Evolutionary conservation across 2,329 filamentous ascomycete genomes (phyloP).

Genomic region (Trichoderma sp.): DNA sequence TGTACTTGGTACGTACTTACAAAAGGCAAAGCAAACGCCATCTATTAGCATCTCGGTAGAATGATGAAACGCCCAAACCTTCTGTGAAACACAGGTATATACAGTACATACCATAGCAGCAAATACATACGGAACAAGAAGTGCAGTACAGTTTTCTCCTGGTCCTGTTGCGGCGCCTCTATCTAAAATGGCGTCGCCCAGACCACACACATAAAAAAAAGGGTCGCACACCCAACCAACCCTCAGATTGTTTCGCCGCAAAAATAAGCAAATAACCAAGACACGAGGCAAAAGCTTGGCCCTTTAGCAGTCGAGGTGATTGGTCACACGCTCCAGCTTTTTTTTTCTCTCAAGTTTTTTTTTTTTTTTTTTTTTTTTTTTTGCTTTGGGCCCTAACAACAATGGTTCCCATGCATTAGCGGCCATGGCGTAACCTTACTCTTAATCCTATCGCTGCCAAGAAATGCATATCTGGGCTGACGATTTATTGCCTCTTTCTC

Average conservation of each 20-base stretch:
- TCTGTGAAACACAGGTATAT: too few species aligned
- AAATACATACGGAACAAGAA: neutral
- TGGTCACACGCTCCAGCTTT: neutral
- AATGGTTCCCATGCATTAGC: conserved; percentile 3
- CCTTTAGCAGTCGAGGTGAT: neutral
- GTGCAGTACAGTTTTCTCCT: neutral
- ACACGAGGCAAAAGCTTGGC: neutral
- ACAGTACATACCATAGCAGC: neutral
- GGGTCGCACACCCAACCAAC: neutral
- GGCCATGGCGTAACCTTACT: conserved; percentile 16
- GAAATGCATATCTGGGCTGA: conserved; percentile 9
- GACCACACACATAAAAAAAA: neutral
- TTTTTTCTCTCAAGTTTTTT: neutral
- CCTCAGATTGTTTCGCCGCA: neutral
- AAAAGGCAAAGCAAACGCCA: too few species aligned
- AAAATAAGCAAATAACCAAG: neutral
- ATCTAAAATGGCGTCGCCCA: neutral
- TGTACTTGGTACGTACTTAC: too few species aligned
- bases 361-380: neutral
- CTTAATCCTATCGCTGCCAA: conserved; percentile 17
- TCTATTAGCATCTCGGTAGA: too few species aligned
- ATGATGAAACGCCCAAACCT: too few species aligned
- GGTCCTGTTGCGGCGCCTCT: neutral
- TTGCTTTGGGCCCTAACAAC: neutral
- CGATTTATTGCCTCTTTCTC: neutral